These are phyloP conservation scores for Casuarina equisetifolia DNA, from an alignment of 306 rosid species.

Conservation along the genomic window DNA sequence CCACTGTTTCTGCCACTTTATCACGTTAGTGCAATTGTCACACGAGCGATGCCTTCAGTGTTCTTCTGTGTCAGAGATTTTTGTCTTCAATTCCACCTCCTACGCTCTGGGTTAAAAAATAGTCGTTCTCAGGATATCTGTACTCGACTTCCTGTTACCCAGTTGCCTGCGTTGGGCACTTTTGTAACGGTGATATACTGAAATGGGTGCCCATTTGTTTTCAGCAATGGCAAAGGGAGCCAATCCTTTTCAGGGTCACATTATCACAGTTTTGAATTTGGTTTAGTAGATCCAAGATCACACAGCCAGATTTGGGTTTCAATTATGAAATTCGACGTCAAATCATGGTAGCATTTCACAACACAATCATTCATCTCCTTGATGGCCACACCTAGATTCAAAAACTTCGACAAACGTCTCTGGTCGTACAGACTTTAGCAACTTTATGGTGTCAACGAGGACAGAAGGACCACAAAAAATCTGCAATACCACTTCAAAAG, in stretches of 20 bases:
- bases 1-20: too few species aligned
- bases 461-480: too few species aligned
- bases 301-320: not conserved
- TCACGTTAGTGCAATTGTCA: too few species aligned
- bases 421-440: not conserved
- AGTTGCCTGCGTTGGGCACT: not conserved
- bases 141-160: too few species aligned
- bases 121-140: too few species aligned
- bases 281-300: not conserved
- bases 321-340: not conserved
- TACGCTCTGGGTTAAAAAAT: too few species aligned
- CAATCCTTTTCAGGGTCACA: not conserved
- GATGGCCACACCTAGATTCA: not conserved
- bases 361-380: constrained; percentile 1
- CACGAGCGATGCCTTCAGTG: too few species aligned
- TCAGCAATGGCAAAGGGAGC: not conserved
- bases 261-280: not conserved
- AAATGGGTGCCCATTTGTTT: not conserved
- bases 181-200: not conserved
- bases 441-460: not conserved
- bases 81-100: too few species aligned
- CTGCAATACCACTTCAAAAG: too few species aligned
- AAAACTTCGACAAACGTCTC: not conserved
- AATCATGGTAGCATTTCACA: not conserved
- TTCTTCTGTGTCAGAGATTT: too few species aligned